Base-by-base conservation (phyloP, 2,329 filamentous ascomycete species). In the Chaetothyriales sp. region DNA sequence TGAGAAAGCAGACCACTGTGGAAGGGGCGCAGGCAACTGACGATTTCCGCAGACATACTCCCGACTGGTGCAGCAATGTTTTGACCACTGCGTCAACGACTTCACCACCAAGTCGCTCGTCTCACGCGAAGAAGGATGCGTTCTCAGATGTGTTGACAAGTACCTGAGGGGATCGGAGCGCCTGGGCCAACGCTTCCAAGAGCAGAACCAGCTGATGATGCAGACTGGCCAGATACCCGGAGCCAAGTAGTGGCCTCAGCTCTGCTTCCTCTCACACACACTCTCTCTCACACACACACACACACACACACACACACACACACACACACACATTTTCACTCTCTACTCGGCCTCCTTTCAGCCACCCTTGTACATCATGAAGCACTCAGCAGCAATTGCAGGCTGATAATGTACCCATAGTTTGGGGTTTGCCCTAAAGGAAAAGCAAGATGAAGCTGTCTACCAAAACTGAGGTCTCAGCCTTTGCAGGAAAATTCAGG, bases 101-200 rank as follows among this genome's bases (percentile, higher is more conserved):
- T 98, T 98, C 79, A 94, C 89, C 64, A 94, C 88, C 73, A 96
- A 96, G 74, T 86, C 87, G 47, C 80, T 98, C 59, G 83, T 85
- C 57, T 78, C 81, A 60, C 83, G 86, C 66, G 92, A 98, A 73
- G 84, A 85, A 64, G 83, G 85, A 67, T 98, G 92, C 73, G 81
- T 96, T 63, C 82, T 86, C 72, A 85, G 88, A 63, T 98, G 92
- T 71, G 89, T 96, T 55, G 84, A 92, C 71, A 98, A 98, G 76
- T 86, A 86, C 70, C 83, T 96, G 76, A 92, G 93, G 68, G 83
- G 83, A 57, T 86, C 86, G 58, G 86, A 92, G 70, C 83, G 92
- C 54, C 76, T 98, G 62, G 86, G 88, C 63, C 86, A 94, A 71
- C 80, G 92, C 57, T 98, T 96, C 79, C 79, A 83, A 65, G 80